Evolutionary conservation across 352 stramenopile species (phyloP), one percentile per base, ranked within the genome.

Genomic region (Phytophthora kernoviae): DNA sequence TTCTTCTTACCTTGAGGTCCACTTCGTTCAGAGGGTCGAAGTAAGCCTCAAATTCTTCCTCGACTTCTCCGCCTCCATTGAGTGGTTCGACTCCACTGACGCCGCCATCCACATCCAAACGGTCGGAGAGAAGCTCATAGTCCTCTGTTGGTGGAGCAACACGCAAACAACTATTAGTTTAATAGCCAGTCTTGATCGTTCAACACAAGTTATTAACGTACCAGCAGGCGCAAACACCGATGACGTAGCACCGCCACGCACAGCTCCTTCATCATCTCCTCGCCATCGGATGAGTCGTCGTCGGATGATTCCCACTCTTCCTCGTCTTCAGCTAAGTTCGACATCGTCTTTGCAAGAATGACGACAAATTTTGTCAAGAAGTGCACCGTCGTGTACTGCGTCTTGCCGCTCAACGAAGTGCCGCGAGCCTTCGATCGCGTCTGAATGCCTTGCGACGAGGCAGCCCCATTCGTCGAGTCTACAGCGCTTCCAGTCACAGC

Each of bases 11-110:
- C 79, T 91, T 93, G 17, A 93, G 65, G 24, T 91, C 80, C 12
- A 93, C 62, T 4, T 93, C 84, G 50, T 89, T 91, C 18, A 93
- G 62, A 15, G 84, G 80, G 45, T 93, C 84, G 50, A 93, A 91
- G 40, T 90, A 80, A 0, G 84, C 81, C 49, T 93, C 84, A 54
- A 93, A 88, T 43, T 89, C 84, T 57, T 93, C 79, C 42, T 93
- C 81, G 1, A 77, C 63, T 24, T 87, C 78, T 46, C 83, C 80
- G 27, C 65, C 80, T 24, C 65, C 74, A 42, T 77, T 70, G 33
- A 74, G 68, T 24, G 69, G 54, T 11, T 77, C 73, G 3, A 75
- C 64, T 12, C 58, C 64, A n/a, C 33, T 66, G 5, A 66, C 69
- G 34, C 18, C 63, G n/a, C 56, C 67, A 5, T 53, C 62, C 2